phyloP scores from a whole-genome alignment of 2,329 filamentous ascomycete species.

The Colletotrichum echinochloae region DNA sequence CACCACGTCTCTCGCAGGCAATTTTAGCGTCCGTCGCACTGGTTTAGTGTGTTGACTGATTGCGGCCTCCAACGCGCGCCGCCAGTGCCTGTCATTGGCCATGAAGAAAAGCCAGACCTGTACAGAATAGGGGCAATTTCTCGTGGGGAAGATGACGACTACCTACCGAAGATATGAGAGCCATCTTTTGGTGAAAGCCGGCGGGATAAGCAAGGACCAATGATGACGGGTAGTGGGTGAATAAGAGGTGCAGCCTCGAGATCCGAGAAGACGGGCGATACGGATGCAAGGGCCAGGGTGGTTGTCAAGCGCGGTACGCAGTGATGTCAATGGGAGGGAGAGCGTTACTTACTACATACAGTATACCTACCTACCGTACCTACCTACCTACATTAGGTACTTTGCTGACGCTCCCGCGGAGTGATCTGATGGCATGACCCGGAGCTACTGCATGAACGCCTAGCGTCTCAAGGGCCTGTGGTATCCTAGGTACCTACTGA shows the following conservation, averaged over 20 bases:
- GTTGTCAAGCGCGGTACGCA: conserved; percentile 6
- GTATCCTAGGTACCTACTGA: conserved; percentile 13
- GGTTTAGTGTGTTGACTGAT: conserved; percentile 19
- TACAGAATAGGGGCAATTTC: conserved; percentile 25
- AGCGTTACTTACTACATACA: too few species aligned
- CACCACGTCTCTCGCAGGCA: conserved; percentile 17
- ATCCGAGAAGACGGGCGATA: not conserved
- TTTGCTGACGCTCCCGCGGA: not conserved
- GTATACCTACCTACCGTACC: too few species aligned
- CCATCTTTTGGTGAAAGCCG: conserved; percentile 12
- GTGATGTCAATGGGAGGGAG: not conserved
- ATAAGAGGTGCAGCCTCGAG: conserved; percentile 8
- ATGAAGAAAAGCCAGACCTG: conserved; percentile 10
- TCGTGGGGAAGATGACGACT: conserved; percentile 4
- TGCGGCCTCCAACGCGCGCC: conserved; percentile 9
- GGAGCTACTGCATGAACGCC: not conserved
- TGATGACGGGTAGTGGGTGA: not conserved
- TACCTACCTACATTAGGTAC: too few species aligned
- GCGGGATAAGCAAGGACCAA: conserved; percentile 13
- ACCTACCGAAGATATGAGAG: conserved; percentile 16
- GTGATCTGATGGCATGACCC: not conserved
- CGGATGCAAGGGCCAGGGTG: conserved; percentile 1
- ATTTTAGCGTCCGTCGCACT: conserved; percentile 33
- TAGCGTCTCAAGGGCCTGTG: not conserved
- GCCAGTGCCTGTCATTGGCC: conserved; percentile 11